Conservation (phyloP, 768 basidiomycete genomes). For the Pulveroboletus sp. region DNA sequence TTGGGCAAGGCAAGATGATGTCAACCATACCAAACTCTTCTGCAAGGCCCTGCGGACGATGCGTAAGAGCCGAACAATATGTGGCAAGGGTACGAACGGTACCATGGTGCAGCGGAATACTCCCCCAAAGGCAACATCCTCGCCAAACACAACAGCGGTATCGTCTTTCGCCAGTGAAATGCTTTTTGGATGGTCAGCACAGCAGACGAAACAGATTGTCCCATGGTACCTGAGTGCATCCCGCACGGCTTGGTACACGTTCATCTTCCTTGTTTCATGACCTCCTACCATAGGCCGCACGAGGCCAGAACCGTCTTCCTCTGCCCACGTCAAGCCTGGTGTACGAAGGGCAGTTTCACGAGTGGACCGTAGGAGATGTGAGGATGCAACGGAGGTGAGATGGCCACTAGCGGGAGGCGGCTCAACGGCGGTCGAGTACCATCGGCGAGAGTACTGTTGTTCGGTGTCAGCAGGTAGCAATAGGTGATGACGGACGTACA, state of each 20-base stretch:
- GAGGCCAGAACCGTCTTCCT: slow-evolving; percentile 46
- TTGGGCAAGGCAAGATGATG: neutral
- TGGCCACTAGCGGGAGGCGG: slow-evolving; percentile 81
- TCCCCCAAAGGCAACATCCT: slow-evolving; percentile 90
- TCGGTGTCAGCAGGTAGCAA: neutral
- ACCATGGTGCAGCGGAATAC: slow-evolving; percentile 95
- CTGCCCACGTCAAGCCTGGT: slow-evolving; percentile 67
- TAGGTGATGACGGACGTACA: slow-evolving; percentile 13
- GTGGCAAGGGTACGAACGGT: slow-evolving; percentile 21
- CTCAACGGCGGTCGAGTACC: slow-evolving; percentile 47
- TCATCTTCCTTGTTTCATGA: slow-evolving; percentile 92
- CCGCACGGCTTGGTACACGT: slow-evolving; percentile 87
- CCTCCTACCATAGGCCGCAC: slow-evolving; percentile 56
- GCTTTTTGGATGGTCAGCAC: slow-evolving; percentile 37
- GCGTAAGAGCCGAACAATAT: neutral
- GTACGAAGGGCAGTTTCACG: slow-evolving; percentile 71
- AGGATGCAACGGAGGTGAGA: slow-evolving; percentile 66
- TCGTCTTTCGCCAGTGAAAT: slow-evolving; percentile 84
- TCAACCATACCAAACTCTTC: slow-evolving; percentile 78
- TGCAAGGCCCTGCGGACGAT: slow-evolving; percentile 62
- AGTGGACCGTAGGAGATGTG: slow-evolving; percentile 57
- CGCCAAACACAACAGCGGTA: slow-evolving; percentile 84
- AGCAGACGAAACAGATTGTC: neutral
- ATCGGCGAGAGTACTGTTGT: slow-evolving; percentile 30
- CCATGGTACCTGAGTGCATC: slow-evolving; percentile 74